Evolutionary conservation across 495 filamentous ascomycete species (phyloP), one percentile per base, ranked within the genome.

Genomic region (Aspergillus asperescens): DNA sequence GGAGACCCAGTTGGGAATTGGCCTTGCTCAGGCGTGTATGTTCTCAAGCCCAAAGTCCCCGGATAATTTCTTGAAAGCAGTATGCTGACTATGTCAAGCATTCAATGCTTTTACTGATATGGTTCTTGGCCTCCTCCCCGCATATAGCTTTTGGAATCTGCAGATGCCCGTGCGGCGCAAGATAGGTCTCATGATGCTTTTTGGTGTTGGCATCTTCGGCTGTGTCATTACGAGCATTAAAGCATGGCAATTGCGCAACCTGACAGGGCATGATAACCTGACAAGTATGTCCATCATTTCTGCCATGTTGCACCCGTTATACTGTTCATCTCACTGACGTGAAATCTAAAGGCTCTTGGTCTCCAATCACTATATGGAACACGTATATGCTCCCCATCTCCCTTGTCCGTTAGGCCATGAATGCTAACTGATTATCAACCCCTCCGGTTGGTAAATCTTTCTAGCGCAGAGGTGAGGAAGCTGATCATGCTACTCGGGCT

Each of bases 161-260:
- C 39, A 42, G 23, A 42, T 42, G 39, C 39, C 39, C 3, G 22
- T 42, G 3, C 42, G 42, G 3, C 42, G 42, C 42, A 45, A 45
- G 42, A 45, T 31, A 2, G 42, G 42, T 5, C 42, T 45, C n/a
- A 45, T 45, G 24, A 5, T 45, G 27, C 42, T 45, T 31, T 45
- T 45, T 24, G 42, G 25, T 0, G 27, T 31, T 7, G 42, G 42
- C 6, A 25, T 31, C 7, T 45, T 45, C 12, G 42, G 42, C 6
- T 45, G 42, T 31, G 25, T 45, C 25, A 45, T 45, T 27, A 45
- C 42, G n/a, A 45, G 42, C 25, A 45, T 45, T 20, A 45, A 45
- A 12, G 42, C 42, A 2, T 45, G 19, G 16, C 42, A 45, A 15
- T 16, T 45, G 2, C 24, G 42, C 7, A 45, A 45, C n/a, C 19